Percentiles rank a stretch among this genome's conserved stretches.
These are phyloP conservation scores for Psilocybe sp. DNA, from an alignment of 768 basidiomycete species.

Conservation along the genomic window DNA sequence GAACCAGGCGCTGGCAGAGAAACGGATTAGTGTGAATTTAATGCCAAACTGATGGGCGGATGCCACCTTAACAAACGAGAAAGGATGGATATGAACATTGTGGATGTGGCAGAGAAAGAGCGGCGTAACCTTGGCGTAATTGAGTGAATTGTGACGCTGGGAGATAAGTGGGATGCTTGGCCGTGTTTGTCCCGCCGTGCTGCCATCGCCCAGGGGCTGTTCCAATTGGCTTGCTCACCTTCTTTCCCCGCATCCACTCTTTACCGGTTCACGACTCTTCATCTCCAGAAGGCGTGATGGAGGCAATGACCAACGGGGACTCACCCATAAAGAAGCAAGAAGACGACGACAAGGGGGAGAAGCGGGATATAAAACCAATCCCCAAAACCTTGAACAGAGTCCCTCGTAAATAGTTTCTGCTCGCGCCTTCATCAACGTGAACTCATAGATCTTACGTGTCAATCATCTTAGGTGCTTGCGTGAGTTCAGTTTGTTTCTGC, in stretches of 20 bases:
- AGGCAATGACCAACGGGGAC: conserved; percentile 26
- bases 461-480: conserved; percentile 66
- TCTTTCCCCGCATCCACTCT: conserved; percentile 32
- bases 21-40: background rate
- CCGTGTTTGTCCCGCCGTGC: conserved; percentile 17
- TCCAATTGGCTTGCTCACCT: conserved; percentile 17
- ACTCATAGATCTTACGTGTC: conserved; percentile 12
- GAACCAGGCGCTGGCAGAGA: conserved; percentile 59
- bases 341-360: conserved; percentile 52
- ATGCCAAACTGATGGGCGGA: background rate
- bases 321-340: conserved; percentile 59
- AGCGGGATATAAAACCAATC: conserved; percentile 69
- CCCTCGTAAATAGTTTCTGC: conserved; percentile 59
- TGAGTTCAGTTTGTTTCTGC: conserved; percentile 33
- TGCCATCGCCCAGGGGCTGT: conserved; percentile 11
- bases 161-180: conserved; percentile 16
- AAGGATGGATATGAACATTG: conserved; percentile 47
- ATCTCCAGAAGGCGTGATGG: conserved; percentile 29
- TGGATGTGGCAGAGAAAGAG: conserved; percentile 8
- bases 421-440: conserved; percentile 12
- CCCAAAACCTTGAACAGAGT: conserved; percentile 83
- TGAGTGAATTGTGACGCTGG: conserved; percentile 6
- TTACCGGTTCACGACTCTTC: conserved; percentile 18
- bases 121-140: conserved; percentile 6
- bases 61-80: conserved; percentile 46